Evolutionary conservation across 2,329 filamentous ascomycete species (phyloP).

Genomic region (Aspergillus novofumigatus): DNA sequence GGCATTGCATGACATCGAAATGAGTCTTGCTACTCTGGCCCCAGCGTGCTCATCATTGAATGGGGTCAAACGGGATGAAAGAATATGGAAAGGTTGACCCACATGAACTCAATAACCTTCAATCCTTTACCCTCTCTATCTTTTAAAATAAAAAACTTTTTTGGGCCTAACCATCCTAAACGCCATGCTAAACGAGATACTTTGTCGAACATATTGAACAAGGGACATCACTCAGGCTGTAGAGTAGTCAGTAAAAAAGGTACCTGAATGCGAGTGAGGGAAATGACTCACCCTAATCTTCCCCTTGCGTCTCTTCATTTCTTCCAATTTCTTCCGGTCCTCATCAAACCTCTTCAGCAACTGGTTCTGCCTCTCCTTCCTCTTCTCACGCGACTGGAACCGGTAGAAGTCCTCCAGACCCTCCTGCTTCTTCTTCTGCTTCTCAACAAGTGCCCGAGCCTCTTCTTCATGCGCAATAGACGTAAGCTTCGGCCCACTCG

Average conservation of each 20-base stretch:
- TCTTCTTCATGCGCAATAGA: constrained; percentile 73
- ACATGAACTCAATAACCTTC: constrained; percentile 15
- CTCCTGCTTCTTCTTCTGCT: constrained; percentile 61
- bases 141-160: constrained; percentile 7
- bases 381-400: constrained; percentile 76
- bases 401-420: constrained; percentile 73
- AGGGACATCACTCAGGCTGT: constrained; percentile 32
- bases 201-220: constrained; percentile 11
- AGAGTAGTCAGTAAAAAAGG: constrained; percentile 12
- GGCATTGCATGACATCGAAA: constrained; percentile 44
- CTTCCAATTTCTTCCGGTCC: constrained; percentile 66
- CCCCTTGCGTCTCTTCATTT: constrained; percentile 64
- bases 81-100: constrained; percentile 11
- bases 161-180: constrained; percentile 20
- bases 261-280: not conserved
- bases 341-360: constrained; percentile 70
- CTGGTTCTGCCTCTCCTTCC: constrained; percentile 68
- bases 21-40: constrained; percentile 48
- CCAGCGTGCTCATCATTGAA: constrained; percentile 49
- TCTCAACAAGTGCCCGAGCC: constrained; percentile 54
- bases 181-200: constrained; percentile 25
- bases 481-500: constrained; percentile 65
- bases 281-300: constrained; percentile 49
- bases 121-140: constrained; percentile 12
- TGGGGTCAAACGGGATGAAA: not conserved